Base-by-base conservation (phyloP, 176 grass and related monocot genomes). In the Alopecurus myosuroides region DNA sequence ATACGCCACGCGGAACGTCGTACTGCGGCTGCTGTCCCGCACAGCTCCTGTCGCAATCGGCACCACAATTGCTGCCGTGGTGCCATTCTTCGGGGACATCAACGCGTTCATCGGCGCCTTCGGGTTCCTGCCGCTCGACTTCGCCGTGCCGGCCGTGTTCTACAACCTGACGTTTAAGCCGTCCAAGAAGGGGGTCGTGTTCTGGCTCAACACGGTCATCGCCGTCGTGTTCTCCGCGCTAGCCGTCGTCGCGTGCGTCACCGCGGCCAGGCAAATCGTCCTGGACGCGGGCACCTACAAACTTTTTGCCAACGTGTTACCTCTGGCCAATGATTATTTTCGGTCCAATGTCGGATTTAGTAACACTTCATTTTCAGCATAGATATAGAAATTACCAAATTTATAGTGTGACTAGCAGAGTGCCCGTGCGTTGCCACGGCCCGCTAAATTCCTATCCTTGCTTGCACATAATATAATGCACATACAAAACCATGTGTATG, bases 1-100 rank as follows among this genome's bases (percentile, higher is more conserved):
- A 53, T 88, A 95, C 84, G 85, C 94, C 17, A 2, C 56, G 22
- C 57, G 97, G 28, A 99, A 99, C 51, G 86, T 94, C 15, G 55
- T 81, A 22, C 94, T 94, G 0, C 56, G 94, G 22, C 46, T 99
- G 34, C 40, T 74, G 37, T 94, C 86, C 17, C 91, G 94, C 36
- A 89, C 97, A 3, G 1, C 56, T 11, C 84, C 91, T 46, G 83
- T 94, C 40, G 90, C 83, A 10, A 1, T 91, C 7, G 89, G 91
- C 74, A 96, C 97, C 61, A 87, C 76, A 52, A 71, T 99, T 36
- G 93, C 91, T 0, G 93, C 93, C 67, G 96, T 98, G 93, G 81
- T 98, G 15, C 97, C 93, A 5, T 99, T 99, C 89, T 99, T 99
- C 58, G 97, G 93, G 15, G 97, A 96, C 82, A 85, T 99, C 69